Percentiles rank a stretch among this genome's conserved stretches.
Conservation (phyloP, 495 filamentous ascomycete genomes). For the Umbilicaria muhlenbergii region DNA sequence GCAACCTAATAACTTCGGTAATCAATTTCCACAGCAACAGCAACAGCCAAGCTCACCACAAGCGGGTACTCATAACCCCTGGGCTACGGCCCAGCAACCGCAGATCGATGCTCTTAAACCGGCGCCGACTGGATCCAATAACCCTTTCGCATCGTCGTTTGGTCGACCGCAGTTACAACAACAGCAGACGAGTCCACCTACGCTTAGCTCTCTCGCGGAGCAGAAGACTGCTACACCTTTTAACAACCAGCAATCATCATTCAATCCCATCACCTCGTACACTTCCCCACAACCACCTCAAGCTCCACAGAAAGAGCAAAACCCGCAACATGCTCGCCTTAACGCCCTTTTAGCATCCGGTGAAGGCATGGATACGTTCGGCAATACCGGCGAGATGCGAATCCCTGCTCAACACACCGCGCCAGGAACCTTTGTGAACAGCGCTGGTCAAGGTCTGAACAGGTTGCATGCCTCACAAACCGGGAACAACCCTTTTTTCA, state of each 20-base stretch:
- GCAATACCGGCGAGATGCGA: constrained; percentile 84
- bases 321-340: constrained; percentile 71
- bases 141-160: constrained; percentile 62
- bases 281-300: constrained; percentile 31
- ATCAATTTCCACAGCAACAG: constrained; percentile 33
- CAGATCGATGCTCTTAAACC: constrained; percentile 29
- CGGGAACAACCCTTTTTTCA: constrained; percentile 85
- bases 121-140: constrained; percentile 80
- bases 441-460: constrained; percentile 61
- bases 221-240: constrained; percentile 47
- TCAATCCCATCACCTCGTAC: constrained; percentile 37
- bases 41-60: constrained; percentile 44
- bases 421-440: constrained; percentile 93
- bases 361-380: constrained; percentile 93
- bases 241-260: constrained; percentile 20
- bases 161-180: constrained; percentile 37
- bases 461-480: constrained; percentile 56
- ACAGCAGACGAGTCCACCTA: constrained; percentile 39
- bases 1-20: constrained; percentile 32
- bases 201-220: constrained; percentile 54
- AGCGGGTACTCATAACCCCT: constrained; percentile 77
- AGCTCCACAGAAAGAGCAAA: constrained; percentile 35
- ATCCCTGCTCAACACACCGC: constrained; percentile 96
- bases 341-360: constrained; percentile 78
- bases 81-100: constrained; percentile 26